Conservation (phyloP, 73 alveolate genomes). For the Urostyla sp. region DNA sequence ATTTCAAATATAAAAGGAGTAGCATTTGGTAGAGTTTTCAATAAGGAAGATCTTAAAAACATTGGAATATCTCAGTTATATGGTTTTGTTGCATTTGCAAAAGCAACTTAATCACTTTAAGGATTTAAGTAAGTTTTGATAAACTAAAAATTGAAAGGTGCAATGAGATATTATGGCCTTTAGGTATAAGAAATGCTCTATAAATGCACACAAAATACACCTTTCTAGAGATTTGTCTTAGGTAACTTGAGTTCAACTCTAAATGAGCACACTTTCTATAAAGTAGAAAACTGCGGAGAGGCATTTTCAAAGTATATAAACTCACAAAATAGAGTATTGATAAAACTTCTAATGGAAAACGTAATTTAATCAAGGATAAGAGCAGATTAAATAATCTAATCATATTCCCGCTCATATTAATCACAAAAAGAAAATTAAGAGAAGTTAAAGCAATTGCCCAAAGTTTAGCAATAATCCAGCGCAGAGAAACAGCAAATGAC, state of each 20-base stretch:
- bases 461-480: conserved; percentile 1
- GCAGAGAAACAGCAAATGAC: not conserved
- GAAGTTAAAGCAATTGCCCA: not conserved
- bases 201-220: conserved; percentile 26
- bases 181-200: conserved; percentile 15
- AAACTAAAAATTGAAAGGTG: conserved; percentile 64
- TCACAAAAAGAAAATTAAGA: not conserved
- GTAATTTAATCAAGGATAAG: conserved; percentile 6
- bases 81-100: conserved; percentile 64
- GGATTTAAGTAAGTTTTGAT: not conserved
- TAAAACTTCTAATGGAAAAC: conserved; percentile 18
- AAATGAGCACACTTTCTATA: not conserved
- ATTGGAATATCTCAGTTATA: conserved; percentile 65
- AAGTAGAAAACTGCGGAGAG: conserved; percentile 61
- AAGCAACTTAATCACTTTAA: conserved; percentile 6
- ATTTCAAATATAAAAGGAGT: not conserved
- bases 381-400: not conserved
- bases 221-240: conserved; percentile 54
- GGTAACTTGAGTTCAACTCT: conserved; percentile 40
- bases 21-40: not conserved
- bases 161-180: conserved; percentile 60
- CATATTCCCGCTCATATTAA: not conserved
- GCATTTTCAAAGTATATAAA: conserved; percentile 29
- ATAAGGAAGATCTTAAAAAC: conserved; percentile 42
- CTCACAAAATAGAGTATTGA: conserved; percentile 10